Evolutionary conservation across 306 rosid genomes (phyloP).

Genomic region (Mucuna pruriens): DNA sequence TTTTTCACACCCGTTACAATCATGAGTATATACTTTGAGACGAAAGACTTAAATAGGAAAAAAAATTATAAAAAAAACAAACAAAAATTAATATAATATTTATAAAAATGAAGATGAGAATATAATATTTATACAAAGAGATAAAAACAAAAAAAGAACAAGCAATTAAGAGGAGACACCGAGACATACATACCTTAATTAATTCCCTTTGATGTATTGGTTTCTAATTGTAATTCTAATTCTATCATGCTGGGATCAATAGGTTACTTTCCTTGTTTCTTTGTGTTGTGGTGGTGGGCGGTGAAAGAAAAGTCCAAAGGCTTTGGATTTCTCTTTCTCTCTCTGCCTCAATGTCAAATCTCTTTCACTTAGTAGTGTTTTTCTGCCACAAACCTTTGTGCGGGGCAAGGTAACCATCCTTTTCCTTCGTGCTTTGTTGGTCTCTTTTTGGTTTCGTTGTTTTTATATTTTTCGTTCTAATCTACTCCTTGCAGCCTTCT

Average conservation of each 20-base stretch:
- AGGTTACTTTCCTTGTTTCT: not conserved
- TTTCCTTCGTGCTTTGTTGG: conserved; percentile 56
- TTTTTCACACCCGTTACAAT: not conserved
- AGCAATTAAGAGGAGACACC: too few relatives aligned
- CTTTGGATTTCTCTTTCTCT: conserved; percentile 29
- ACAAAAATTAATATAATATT: not conserved
- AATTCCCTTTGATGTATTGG: too few relatives aligned
- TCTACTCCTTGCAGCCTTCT: conserved; percentile 39
- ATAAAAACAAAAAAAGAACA: not conserved
- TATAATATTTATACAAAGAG: not conserved
- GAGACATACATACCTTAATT: too few relatives aligned
- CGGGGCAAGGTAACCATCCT: conserved; percentile 44
- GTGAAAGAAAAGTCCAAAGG: conserved; percentile 46
- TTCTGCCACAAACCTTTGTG: conserved; percentile 64
- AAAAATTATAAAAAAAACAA: too few relatives aligned
- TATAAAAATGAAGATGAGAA: not conserved
- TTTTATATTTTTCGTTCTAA: conserved; percentile 31
- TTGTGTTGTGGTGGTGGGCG: conserved; percentile 42
- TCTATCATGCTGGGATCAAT: conserved; percentile 25
- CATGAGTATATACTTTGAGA: not conserved
- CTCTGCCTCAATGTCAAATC: conserved; percentile 42
- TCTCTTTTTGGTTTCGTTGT: conserved; percentile 58
- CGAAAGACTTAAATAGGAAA: not conserved
- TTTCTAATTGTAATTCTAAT: too few relatives aligned
- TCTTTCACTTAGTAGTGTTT: conserved; percentile 59